Evolutionary conservation across 768 basidiomycete genomes (phyloP), one percentile per base, ranked within the genome.

Genomic region (Lactifluus volemus): DNA sequence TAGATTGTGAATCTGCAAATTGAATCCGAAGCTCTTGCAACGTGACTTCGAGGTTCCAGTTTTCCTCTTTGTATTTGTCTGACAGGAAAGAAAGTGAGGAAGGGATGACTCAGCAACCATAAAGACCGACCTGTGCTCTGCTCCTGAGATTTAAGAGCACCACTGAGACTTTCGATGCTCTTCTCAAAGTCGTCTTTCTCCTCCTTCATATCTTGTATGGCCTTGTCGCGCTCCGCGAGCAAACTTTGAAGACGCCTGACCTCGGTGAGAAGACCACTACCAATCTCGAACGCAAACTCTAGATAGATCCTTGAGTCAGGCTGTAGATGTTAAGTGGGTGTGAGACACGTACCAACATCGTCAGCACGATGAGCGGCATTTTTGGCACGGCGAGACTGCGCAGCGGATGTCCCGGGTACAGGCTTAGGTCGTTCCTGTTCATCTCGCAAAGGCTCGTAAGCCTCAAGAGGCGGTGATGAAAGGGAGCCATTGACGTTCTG

Each of bases 231-330:
- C 73, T 98, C 96, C 15, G 82, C 88, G 45, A 98, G 82, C 60
- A 98, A 79, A 60, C 87, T 88, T 70, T 98, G 96, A 44, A 98
- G 78, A 45, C 96, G 81, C 49, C 95, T 80, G 49, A 98, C 92
- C 75, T 98, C 96, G 8, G 88, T 88, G 34, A 98, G 78, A 53
- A 98, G 77, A 12, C 89, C 89, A 65, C 91, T 94, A 7, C 96
- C 95, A 59, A 98, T 98, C 77, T 98, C 96, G 68, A 97, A 95
- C 44, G 96, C 96, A 67, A 98, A 98, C 77, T 97, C 96, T 89
- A 75, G 19, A 25, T 15, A 50, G n/a, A 14, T 38, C 21, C 5
- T n/a, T 48, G 39, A 58, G 21, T 53, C 29, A 19, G 38, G 47
- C 32, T 21, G 32, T 14, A 53, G n/a, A 17, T 12, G 45, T 25